Percentiles rank a stretch among this genome's conserved stretches.
Conservation (phyloP, 768 basidiomycete species). For the Dictyophora rubrovolvata region DNA sequence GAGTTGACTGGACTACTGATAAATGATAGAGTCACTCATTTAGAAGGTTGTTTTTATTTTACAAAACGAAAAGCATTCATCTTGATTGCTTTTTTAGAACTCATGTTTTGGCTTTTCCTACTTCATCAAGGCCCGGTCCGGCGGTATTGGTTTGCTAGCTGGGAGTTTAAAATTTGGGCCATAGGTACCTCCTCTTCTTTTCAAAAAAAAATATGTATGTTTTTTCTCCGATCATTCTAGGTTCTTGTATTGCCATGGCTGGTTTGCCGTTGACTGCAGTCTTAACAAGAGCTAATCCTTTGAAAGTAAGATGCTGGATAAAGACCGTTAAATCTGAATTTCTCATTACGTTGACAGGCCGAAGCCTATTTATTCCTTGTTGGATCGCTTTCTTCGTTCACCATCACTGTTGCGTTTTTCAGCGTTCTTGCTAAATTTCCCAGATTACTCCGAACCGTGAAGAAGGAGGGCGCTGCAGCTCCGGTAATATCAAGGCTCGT, state of each 20-base stretch:
- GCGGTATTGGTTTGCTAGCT: conserved; percentile 69
- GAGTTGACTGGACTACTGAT: not conserved
- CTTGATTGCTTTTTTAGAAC: conserved; percentile 33
- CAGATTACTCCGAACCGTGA: conserved; percentile 57
- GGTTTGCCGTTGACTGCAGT: conserved; percentile 67
- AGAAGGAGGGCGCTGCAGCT: conserved; percentile 62
- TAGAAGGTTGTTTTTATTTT: conserved; percentile 45
- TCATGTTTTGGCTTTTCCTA: conserved; percentile 77
- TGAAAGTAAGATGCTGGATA: conserved; percentile 35
- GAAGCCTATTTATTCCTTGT: conserved; percentile 68
- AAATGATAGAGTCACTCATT: conserved; percentile 54
- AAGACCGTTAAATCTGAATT: not conserved
- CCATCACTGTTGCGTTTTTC: conserved; percentile 60
- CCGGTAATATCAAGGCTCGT: conserved; percentile 63
- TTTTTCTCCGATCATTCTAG: conserved; percentile 27
- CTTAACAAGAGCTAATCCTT: conserved; percentile 45
- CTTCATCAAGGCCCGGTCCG: conserved; percentile 64
- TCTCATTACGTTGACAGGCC: conserved; percentile 31
- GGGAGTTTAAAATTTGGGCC: conserved; percentile 69
- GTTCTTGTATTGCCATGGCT: conserved; percentile 47
- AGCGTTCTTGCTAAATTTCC: conserved; percentile 67
- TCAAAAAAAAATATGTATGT: conserved; percentile 5
- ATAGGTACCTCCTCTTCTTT: conserved; percentile 26
- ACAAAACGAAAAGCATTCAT: not conserved
- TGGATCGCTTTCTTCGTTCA: conserved; percentile 55